A percentile compares a stretch with the other conserved stretches of the same genome.
Evolutionary conservation across 257 asterid species (phyloP).

Genomic region (Ajuga chamaepitys): DNA sequence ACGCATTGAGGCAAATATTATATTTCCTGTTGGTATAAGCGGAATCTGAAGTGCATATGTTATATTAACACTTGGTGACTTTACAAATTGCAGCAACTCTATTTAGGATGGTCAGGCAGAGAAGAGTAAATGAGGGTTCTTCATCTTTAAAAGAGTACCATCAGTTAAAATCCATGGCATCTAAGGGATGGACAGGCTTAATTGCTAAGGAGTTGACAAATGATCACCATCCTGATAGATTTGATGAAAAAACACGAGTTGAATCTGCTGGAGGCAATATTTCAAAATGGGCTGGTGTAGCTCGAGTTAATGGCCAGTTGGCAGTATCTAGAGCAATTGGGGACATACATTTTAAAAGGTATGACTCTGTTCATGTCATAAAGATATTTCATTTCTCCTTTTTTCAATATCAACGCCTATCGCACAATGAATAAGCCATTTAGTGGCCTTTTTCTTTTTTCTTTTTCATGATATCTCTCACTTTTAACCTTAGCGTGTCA

Average conservation of each 20-base stretch:
- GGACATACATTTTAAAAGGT: conserved; percentile 76
- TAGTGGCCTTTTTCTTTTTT: conserved; percentile 5
- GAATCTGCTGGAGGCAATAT: conserved; percentile 93
- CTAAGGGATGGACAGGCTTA: conserved; percentile 62
- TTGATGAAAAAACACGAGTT: conserved; percentile 78
- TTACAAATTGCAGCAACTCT: conserved; percentile 63
- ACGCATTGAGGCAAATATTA: neutral
- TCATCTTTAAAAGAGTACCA: conserved; percentile 46
- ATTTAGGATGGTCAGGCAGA: conserved; percentile 61
- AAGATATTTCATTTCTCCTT: neutral
- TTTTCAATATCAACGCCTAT: neutral
- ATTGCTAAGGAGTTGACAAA: conserved; percentile 79
- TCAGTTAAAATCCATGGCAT: conserved; percentile 54
- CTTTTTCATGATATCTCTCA: too few relatives aligned
- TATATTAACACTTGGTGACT: conserved; percentile 19
- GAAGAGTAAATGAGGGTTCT: conserved; percentile 38
- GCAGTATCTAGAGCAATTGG: conserved; percentile 96
- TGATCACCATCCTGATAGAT: conserved; percentile 97
- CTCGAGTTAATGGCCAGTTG: conserved; percentile 92
- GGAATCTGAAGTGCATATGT: neutral
- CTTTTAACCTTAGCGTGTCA: neutral
- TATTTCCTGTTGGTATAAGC: neutral
- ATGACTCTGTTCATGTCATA: conserved; percentile 6
- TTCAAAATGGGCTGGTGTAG: conserved; percentile 81
- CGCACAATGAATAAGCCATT: neutral